Conservation (phyloP, 331 rosid species). For the Malus hybrid region DNA sequence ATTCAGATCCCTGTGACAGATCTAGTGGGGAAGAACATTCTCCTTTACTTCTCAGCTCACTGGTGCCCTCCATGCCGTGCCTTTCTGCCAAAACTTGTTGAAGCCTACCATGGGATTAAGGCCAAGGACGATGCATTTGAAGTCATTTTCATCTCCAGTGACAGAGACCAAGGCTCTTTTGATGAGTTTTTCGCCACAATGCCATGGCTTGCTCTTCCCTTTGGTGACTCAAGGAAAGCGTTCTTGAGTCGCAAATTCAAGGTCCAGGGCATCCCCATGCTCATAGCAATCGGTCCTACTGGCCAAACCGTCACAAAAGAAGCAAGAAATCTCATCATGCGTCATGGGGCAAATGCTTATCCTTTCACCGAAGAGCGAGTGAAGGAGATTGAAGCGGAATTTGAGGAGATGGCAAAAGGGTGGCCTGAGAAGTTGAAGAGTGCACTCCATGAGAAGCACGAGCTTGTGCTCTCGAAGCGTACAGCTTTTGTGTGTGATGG, state of each 20-base stretch:
- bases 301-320: slow-evolving; percentile 50
- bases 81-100: slow-evolving; percentile 52
- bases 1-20: slow-evolving; percentile 53
- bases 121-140: slow-evolving; percentile 43
- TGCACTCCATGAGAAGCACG: slow-evolving; percentile 40
- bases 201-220: slow-evolving; percentile 83
- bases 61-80: slow-evolving; percentile 71
- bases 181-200: slow-evolving; percentile 48
- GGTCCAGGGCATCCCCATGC: slow-evolving; percentile 51
- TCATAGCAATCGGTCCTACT: slow-evolving; percentile 47
- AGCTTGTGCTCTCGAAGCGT: slow-evolving; percentile 31
- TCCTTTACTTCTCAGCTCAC: slow-evolving; percentile 72
- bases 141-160: slow-evolving; percentile 60
- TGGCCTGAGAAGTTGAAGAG: slow-evolving; percentile 50
- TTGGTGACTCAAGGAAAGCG: slow-evolving; percentile 58
- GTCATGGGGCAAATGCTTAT: slow-evolving; percentile 53
- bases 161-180: slow-evolving; percentile 47
- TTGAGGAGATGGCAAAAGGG: slow-evolving; percentile 38
- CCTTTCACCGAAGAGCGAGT: slow-evolving; percentile 55
- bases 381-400: slow-evolving; percentile 34
- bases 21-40: slow-evolving; percentile 50
- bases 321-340: slow-evolving; percentile 27
- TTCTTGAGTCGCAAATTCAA: slow-evolving; percentile 41
- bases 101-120: slow-evolving; percentile 55
- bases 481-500: slow-evolving; percentile 27